Conservation (phyloP, 805 yeast species). For the Yarrowia alimentaria region DNA sequence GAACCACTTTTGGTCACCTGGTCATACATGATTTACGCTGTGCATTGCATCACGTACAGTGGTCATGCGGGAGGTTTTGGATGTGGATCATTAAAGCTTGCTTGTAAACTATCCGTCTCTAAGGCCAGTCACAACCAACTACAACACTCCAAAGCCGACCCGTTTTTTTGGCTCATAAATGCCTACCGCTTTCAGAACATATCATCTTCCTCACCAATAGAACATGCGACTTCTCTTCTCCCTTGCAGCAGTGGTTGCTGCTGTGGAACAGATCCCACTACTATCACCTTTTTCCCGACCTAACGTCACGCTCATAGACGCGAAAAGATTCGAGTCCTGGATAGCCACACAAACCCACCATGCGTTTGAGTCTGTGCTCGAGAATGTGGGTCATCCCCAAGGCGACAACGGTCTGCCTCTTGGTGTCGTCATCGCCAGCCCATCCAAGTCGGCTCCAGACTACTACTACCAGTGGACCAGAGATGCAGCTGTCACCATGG, state of each 20-base stretch:
- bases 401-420: conserved; percentile 3
- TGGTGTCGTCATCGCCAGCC: conserved; percentile 55
- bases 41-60: no score
- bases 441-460: conserved; percentile 67
- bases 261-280: background rate
- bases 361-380: conserved; percentile 9
- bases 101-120: no score
- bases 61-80: no score
- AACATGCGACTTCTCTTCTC: no score
- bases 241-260: background rate
- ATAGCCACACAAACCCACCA: conserved; percentile 3
- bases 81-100: no score
- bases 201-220: no score
- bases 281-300: background rate
- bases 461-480: conserved; percentile 90
- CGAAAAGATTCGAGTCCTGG: conserved; percentile 13
- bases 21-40: no score
- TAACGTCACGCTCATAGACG: conserved; percentile 15
- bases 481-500: conserved; percentile 75
- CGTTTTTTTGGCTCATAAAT: no score
- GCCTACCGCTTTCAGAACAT: no score
- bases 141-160: no score
- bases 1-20: no score
- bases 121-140: no score
- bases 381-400: background rate